phyloP scores from a whole-genome alignment of 352 stramenopile species.

The Pythium phragmitis region DNA sequence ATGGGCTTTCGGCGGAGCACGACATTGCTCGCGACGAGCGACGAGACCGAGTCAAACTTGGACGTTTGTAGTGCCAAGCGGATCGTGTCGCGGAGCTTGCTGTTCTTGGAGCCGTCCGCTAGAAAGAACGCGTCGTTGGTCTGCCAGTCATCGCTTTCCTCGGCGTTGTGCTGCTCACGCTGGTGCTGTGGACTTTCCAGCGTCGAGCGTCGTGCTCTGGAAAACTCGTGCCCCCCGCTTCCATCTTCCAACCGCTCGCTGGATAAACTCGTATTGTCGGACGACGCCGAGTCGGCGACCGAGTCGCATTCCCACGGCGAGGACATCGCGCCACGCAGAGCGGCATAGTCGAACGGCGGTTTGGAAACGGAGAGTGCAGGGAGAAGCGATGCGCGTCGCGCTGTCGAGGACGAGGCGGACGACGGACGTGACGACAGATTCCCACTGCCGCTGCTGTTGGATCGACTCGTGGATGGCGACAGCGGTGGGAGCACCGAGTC shows the following conservation, averaged over 20 bases:
- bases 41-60: slow-evolving; percentile 91
- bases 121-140: slow-evolving; percentile 82
- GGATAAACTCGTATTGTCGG: slow-evolving; percentile 37
- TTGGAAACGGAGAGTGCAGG: slow-evolving; percentile 6
- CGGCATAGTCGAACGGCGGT: slow-evolving; percentile 33
- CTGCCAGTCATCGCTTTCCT: slow-evolving; percentile 53
- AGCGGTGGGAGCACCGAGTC: slow-evolving; percentile 17
- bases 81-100: slow-evolving; percentile 83
- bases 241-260: slow-evolving; percentile 44
- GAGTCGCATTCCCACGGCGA: slow-evolving; percentile 71
- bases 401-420: not conserved
- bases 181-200: slow-evolving; percentile 3
- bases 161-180: not conserved
- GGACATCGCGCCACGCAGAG: slow-evolving; percentile 17
- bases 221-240: slow-evolving; percentile 20
- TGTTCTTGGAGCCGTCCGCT: slow-evolving; percentile 84
- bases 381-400: not conserved
- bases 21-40: slow-evolving; percentile 78
- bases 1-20: slow-evolving; percentile 54
- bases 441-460: slow-evolving; percentile 16
- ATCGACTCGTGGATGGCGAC: slow-evolving; percentile 20
- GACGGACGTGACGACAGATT: not conserved
- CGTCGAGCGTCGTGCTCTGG: slow-evolving; percentile 13
- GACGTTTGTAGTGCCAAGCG: slow-evolving; percentile 73
- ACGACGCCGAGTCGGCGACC: slow-evolving; percentile 34